A percentile compares a stretch with the other conserved stretches of the same genome.
Conservation (phyloP, 495 filamentous ascomycete species). For the Aspergillus carlsbadensis region DNA sequence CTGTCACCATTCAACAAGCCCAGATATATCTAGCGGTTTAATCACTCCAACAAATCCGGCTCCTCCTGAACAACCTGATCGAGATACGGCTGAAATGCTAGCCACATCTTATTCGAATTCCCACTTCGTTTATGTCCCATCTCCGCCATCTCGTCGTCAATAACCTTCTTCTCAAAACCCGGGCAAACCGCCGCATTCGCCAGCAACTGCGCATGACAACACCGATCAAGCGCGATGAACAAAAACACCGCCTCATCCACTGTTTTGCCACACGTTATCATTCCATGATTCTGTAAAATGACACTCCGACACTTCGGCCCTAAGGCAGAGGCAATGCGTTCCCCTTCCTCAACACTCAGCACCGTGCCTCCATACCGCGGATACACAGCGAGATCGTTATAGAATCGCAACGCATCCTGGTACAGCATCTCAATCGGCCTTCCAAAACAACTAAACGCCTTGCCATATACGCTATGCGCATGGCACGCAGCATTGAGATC, state of each 20-base stretch:
- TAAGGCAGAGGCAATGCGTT: conserved; percentile 51
- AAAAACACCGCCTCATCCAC: conserved; percentile 59
- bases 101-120: too few species aligned
- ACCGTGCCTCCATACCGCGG: conserved; percentile 46
- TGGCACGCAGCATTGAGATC: too few species aligned
- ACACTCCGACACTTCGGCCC: conserved; percentile 24
- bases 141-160: too few species aligned
- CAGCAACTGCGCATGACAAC: conserved; percentile 58
- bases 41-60: too few species aligned
- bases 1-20: too few species aligned
- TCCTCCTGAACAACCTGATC: too few species aligned
- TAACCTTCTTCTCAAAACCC: conserved; percentile 11
- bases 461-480: neutral
- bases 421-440: conserved; percentile 25
- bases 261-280: conserved; percentile 54
- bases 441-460: conserved; percentile 27
- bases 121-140: too few species aligned
- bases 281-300: conserved; percentile 60
- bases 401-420: conserved; percentile 3
- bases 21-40: too few species aligned
- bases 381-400: conserved; percentile 31
- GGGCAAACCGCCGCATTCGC: conserved; percentile 44
- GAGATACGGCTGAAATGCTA: too few species aligned
- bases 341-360: conserved; percentile 53
- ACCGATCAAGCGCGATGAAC: conserved; percentile 56